Evolutionary conservation across 1,284 basidiomycete species (phyloP), one percentile per base, ranked within the genome.

Genomic region (Irpex sp.): DNA sequence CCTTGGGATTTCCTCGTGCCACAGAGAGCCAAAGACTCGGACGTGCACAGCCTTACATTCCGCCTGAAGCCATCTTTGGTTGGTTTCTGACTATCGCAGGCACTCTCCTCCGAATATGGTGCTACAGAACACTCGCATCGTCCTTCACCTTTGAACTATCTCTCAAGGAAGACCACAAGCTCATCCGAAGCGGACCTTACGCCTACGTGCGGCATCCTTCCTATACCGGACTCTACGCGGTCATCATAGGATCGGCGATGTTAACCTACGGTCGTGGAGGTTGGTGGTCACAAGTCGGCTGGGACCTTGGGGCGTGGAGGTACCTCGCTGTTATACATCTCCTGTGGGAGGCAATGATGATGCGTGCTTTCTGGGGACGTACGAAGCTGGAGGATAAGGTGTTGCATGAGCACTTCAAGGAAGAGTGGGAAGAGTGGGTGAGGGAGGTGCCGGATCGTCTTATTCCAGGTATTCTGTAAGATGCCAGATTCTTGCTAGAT

Each of bases 351-450:
- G 39, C 39, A 11, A 43, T 43, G 39, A 43, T 43, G 39, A 43
- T 43, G 39, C 39, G 15, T 43, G 39, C 15, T 43, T 43, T 43
- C 39, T 43, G 8, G 39, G 5, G 39, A 9, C 8, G 39, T 11
- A 43, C 39, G 39, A 43, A 43, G 39, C 15, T 43, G 46, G 62
- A 63, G 39, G 62, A 63, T 43, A 35, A 21, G 49, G 47, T 58
- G 21, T 19, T 63, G 31, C n/a, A 13, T n/a, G 55, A 57, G 54
- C n/a, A 33, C 21, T 63, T 63, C 56, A 57, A 51, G 55, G 58
- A 63, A 8, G 33, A 63, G 46, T 63, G 62, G 62, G 36, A 36
- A 4, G 31, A 47, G 26, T 63, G 62, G 62, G 21, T 55, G 26
- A 51, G 46, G 37, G 7, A 49, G 1, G 58, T 56, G 9, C 63